These are phyloP conservation scores for Neonectria magnoliae DNA, from an alignment of 2,329 filamentous ascomycete genomes.

Conservation along the genomic window DNA sequence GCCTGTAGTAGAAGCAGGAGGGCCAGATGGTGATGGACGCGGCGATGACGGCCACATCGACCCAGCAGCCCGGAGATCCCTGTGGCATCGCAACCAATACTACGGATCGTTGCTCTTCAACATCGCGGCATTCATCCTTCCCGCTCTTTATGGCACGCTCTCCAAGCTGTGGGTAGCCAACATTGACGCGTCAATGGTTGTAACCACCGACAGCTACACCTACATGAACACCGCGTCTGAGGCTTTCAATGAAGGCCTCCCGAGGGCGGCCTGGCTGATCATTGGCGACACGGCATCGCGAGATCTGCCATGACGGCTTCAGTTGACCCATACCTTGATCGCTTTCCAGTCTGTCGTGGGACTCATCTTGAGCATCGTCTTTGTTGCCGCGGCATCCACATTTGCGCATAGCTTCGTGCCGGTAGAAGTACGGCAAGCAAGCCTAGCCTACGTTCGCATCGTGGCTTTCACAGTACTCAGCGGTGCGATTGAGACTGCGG, in stretches of 20 bases:
- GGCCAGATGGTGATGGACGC: neutral
- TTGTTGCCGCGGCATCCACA: slow-evolving; percentile 61
- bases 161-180: slow-evolving; percentile 77
- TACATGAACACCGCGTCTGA: slow-evolving; percentile 75
- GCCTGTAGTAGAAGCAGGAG: neutral
- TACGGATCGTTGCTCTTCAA: slow-evolving; percentile 71
- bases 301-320: slow-evolving; percentile 59
- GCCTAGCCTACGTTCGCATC: slow-evolving; percentile 72
- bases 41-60: neutral
- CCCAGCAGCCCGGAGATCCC: neutral
- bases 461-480: slow-evolving; percentile 70
- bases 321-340: slow-evolving; percentile 70
- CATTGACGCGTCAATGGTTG: slow-evolving; percentile 65
- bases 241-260: slow-evolving; percentile 78
- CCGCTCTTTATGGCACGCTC: slow-evolving; percentile 73
- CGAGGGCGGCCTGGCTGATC: slow-evolving; percentile 72
- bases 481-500: slow-evolving; percentile 70
- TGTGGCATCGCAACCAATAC: slow-evolving; percentile 51
- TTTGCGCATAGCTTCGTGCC: slow-evolving; percentile 74
- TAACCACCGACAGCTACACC: slow-evolving; percentile 63
- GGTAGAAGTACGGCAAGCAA: slow-evolving; percentile 61
- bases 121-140: slow-evolving; percentile 68
- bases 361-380: slow-evolving; percentile 66
- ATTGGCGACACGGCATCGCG: slow-evolving; percentile 72
- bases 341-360: slow-evolving; percentile 69